Evolutionary conservation across 2,329 filamentous ascomycete species (phyloP), one percentile per base, ranked within the genome.

Genomic region (Colletotrichum coccodes): DNA sequence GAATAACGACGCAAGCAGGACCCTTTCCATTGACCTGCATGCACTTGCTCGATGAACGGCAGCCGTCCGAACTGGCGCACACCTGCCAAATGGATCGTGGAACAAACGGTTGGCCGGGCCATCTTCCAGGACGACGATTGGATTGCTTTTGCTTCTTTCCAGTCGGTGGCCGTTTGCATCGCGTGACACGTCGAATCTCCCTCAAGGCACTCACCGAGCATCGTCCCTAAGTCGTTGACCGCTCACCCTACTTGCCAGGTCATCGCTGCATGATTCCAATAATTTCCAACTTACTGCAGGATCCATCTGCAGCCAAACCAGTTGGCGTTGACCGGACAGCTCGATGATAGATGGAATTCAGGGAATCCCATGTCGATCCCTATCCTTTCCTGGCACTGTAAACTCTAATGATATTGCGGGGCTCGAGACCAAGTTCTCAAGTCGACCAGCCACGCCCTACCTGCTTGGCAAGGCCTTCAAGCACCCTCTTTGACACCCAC

Each of bases 401-500:
- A 67, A 67, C 64, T 68, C 47, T 68, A 70, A 70, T 52, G 46
- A 28, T 36, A 53, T 63, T 68, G 68, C 50, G 68, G 68, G 64
- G 54, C 58, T 47, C 52, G 46, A 50, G 68, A 68, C 68, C 58
- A 70, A 56, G 47, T 62, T 63, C 58, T 56, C 59, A 56, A 46
- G 28, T 44, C 58, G 21, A 34, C 28, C 34, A 60, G 42, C 54
- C 61, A 50, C 30, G 21, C 66, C 47, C 6, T 49, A 28, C 57
- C 47, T 26, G 36, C 14, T 52, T 52, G 42, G 40, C 44, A 28
- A 40, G 30, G 47, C 36, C n/a, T 36, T 69, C 66, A 69, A 56
- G 36, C 49, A 32, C 61, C 63, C n/a, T 70, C 61, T 26, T 36
- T 65, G n/a, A 79, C 72, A 47, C 83, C 81, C 75, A 84, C 85